These are phyloP conservation scores for Aschersonia sp. DNA, from an alignment of 2,329 filamentous ascomycete species.

Conservation along the genomic window DNA sequence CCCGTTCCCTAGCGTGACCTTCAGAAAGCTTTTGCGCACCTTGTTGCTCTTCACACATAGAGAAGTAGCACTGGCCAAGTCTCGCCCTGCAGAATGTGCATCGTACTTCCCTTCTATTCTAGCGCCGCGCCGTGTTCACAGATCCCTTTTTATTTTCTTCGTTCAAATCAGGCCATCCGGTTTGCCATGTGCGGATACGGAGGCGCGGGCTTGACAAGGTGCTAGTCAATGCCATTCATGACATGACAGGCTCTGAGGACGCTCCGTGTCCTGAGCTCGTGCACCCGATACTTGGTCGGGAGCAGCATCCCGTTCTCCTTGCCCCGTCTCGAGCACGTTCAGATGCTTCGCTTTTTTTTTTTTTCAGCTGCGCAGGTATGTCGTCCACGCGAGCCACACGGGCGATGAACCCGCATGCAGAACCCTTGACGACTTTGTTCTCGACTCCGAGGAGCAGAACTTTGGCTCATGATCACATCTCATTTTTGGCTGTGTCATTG, in stretches of 20 bases:
- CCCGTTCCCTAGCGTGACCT: neutral
- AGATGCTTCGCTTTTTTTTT: neutral
- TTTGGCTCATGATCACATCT: neutral
- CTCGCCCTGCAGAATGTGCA: neutral
- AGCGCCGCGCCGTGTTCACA: too few species aligned
- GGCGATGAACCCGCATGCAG: neutral
- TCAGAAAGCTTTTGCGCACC: neutral
- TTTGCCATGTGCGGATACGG: neutral
- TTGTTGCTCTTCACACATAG: neutral
- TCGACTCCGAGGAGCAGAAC: neutral
- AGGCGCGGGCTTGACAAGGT: neutral
- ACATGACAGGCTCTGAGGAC: neutral
- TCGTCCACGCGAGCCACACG: neutral
- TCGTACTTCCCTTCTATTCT: neutral
- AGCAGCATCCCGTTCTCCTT: neutral
- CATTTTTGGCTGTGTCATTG: neutral
- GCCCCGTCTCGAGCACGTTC: neutral
- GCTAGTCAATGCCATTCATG: neutral
- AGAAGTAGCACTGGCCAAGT: neutral
- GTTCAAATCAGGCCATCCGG: neutral
- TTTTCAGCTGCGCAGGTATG: neutral
- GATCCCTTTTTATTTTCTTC: neutral
- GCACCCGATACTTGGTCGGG: too few species aligned
- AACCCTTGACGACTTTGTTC: neutral
- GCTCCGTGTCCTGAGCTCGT: neutral